phyloP scores from a whole-genome alignment of 139 green algal genomes.

The Chlorella sorokiniana region DNA sequence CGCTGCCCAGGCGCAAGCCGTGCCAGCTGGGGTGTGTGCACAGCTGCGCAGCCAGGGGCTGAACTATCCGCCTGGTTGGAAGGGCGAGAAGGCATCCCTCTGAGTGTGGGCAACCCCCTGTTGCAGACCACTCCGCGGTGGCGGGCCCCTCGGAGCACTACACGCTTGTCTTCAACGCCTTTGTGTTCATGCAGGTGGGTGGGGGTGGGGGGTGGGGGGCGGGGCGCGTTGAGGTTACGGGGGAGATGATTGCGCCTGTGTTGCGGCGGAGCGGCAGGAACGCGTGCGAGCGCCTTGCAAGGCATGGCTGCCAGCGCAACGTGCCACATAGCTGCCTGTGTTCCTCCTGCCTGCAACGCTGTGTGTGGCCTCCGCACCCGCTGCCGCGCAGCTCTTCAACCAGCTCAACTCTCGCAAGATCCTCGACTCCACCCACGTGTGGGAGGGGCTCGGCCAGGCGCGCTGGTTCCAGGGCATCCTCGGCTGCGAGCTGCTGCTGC shows the following conservation, averaged over 20 bases:
- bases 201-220: slow-evolving; percentile 11
- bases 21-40: neutral
- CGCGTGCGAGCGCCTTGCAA: neutral
- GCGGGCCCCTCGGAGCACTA: slow-evolving; percentile 46
- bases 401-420: slow-evolving; percentile 86
- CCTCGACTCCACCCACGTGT: slow-evolving; percentile 64
- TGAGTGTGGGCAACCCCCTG: neutral
- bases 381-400: slow-evolving; percentile 67
- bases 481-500: slow-evolving; percentile 50
- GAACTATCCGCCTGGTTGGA: too few species aligned
- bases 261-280: neutral
- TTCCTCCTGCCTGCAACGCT: neutral
- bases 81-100: neutral
- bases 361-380: neutral
- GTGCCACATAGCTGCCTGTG: neutral
- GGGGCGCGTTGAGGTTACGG: too few species aligned
- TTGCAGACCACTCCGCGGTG: slow-evolving; percentile 20
- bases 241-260: neutral
- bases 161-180: slow-evolving; percentile 89
- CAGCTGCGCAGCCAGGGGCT: too few species aligned
- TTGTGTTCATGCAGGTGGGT: slow-evolving; percentile 72
- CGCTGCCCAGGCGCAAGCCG: neutral
- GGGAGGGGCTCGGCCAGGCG: slow-evolving; percentile 65
- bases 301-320: too few species aligned
- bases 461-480: slow-evolving; percentile 74